Evolutionary conservation across 1,139 yeast species (phyloP).

Genomic region (Tardiomyces digboiensis): DNA sequence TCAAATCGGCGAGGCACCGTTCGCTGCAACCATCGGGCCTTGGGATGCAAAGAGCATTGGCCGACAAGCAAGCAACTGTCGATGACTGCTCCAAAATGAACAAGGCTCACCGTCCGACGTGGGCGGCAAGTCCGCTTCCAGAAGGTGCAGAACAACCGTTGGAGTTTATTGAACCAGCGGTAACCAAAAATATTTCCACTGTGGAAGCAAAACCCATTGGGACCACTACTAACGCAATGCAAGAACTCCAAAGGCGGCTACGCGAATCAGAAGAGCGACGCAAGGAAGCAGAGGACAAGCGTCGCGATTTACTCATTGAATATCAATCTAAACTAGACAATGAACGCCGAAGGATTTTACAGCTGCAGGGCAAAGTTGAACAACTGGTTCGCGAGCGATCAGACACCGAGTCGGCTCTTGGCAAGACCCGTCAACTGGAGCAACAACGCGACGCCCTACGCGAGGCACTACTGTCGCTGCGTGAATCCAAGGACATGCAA

Average conservation of each 20-base stretch:
- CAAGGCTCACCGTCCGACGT: no score
- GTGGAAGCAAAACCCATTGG: no score
- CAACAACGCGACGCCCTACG: conserved; percentile 51
- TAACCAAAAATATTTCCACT: no score
- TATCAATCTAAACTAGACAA: conserved; percentile 21
- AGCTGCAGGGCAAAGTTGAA: conserved; percentile 17
- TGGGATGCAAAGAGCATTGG: no score
- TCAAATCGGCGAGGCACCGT: no score
- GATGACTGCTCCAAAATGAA: no score
- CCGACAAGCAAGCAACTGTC: no score
- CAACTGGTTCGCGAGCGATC: conserved; percentile 5
- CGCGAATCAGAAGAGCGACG: conserved; percentile 13
- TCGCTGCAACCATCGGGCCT: no score
- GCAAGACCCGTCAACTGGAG: conserved; percentile 28
- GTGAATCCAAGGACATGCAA: conserved; percentile 29
- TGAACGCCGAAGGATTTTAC: conserved; percentile 17
- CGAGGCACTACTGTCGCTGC: conserved; percentile 35
- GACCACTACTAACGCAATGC: no score
- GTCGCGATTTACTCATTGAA: conserved; percentile 17
- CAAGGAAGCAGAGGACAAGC: conserved; percentile 9
- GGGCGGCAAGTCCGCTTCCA: no score
- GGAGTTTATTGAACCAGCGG: no score
- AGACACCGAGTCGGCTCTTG: not conserved
- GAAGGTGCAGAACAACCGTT: no score
- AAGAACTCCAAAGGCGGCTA: conserved; percentile 13